Conservation (phyloP, 768 basidiomycete species). For the Podaxis sp. region DNA sequence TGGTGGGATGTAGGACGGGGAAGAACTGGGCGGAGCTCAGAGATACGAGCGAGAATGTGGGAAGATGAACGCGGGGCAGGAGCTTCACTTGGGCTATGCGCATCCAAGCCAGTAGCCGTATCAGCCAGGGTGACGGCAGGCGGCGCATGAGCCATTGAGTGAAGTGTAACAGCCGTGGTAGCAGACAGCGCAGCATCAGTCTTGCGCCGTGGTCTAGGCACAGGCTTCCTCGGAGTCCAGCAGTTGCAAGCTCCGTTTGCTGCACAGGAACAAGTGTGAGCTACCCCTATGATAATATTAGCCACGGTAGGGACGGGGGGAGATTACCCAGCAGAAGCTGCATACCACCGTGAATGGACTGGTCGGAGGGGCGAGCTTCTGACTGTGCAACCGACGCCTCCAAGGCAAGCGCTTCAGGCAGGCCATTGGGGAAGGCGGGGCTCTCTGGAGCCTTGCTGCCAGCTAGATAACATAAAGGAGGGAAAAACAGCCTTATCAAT, state of each 20-base stretch:
- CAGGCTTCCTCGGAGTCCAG: constrained; percentile 44
- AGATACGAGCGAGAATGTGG: constrained; percentile 55
- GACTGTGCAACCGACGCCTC: constrained; percentile 56
- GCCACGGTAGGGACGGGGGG: constrained; percentile 32
- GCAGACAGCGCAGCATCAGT: constrained; percentile 12
- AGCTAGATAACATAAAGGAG: constrained; percentile 23
- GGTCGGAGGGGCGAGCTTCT: constrained; percentile 52
- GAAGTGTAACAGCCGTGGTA: background rate
- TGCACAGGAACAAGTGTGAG: constrained; percentile 41
- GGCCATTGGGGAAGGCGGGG: constrained; percentile 80
- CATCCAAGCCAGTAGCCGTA: constrained; percentile 6
- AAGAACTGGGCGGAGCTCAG: constrained; percentile 65
- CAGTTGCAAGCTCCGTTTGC: constrained; percentile 54
- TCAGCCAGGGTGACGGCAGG: constrained; percentile 11
- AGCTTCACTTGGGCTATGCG: background rate
- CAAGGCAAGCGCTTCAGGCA: constrained; percentile 52
- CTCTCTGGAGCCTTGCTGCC: constrained; percentile 54
- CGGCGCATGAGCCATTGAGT: constrained; percentile 3
- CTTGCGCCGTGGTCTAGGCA: constrained; percentile 28
- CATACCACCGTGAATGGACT: constrained; percentile 62
- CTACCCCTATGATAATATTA: constrained; percentile 43
- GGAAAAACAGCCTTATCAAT: constrained; percentile 39
- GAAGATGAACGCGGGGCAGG: constrained; percentile 27
- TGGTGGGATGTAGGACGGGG: constrained; percentile 51
- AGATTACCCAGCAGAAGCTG: constrained; percentile 41